Conservation (phyloP, 2,329 filamentous ascomycete genomes). For the Microcyclospora pomicola region DNA sequence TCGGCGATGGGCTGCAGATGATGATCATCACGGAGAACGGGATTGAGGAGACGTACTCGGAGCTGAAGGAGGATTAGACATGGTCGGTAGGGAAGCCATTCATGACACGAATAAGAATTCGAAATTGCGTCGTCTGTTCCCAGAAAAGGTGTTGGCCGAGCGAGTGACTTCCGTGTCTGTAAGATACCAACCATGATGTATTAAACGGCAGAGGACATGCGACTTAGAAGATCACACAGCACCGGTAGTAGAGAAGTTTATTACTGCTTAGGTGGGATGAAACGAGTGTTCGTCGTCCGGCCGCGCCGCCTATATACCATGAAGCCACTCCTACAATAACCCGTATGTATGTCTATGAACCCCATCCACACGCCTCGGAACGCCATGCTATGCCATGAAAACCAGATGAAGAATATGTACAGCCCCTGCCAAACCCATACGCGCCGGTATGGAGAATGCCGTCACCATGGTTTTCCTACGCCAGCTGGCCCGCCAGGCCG, state of each 20-base stretch:
- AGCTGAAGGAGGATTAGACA: constrained; percentile 72
- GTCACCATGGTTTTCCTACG: constrained; percentile 20
- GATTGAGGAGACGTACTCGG: constrained; percentile 70
- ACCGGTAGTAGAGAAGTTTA: no score
- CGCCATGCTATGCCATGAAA: not conserved
- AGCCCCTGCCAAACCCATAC: no score
- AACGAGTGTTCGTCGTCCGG: no score
- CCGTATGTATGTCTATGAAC: not conserved
- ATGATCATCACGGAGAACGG: constrained; percentile 80
- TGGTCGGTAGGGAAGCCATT: not conserved
- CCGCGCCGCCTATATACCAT: not conserved
- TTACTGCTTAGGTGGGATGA: no score
- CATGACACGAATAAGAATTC: no score
- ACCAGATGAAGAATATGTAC: not conserved
- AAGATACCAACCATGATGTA: no score
- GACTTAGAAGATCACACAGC: no score
- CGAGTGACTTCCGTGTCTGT: no score
- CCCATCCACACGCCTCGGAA: constrained; percentile 2
- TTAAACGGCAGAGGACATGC: no score
- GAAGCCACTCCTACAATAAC: not conserved
- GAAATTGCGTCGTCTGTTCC: not conserved
- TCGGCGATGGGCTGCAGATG: constrained; percentile 92
- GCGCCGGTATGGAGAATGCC: no score
- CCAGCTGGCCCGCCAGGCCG: constrained; percentile 75
- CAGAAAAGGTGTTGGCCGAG: no score